These are phyloP conservation scores for Sporothrix brunneoviolacea DNA, from an alignment of 2,329 filamentous ascomycete species.

Conservation along the genomic window DNA sequence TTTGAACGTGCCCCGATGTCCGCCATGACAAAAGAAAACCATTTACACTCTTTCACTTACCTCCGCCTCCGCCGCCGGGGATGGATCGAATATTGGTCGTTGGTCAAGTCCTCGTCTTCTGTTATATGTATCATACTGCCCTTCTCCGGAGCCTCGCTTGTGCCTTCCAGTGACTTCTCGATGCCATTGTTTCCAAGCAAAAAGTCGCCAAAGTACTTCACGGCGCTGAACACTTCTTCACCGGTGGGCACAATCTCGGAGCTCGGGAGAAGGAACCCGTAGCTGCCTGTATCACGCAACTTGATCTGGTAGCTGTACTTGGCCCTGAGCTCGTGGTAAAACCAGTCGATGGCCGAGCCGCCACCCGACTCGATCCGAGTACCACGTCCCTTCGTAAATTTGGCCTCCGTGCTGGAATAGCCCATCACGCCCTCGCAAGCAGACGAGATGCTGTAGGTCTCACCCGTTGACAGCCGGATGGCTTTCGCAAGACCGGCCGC, in stretches of 20 bases:
- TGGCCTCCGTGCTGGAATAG: conserved; percentile 65
- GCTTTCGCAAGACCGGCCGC: conserved; percentile 83
- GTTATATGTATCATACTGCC: background rate
- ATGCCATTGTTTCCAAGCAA: conserved; percentile 64
- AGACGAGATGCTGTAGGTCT: conserved; percentile 69
- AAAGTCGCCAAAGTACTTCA: conserved; percentile 79
- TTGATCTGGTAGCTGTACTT: conserved; percentile 92
- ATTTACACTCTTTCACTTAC: no score
- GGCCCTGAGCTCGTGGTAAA: conserved; percentile 79
- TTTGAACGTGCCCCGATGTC: no score
- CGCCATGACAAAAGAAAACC: background rate
- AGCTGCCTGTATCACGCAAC: conserved; percentile 84
- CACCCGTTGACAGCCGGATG: conserved; percentile 71
- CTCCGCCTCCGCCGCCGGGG: background rate
- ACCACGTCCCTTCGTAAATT: conserved; percentile 62
- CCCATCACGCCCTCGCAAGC: conserved; percentile 75
- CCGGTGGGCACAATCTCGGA: conserved; percentile 86
- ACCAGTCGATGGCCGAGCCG: conserved; percentile 88
- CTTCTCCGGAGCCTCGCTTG: background rate
- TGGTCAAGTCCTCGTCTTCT: background rate
- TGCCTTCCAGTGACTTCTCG: conserved; percentile 32
- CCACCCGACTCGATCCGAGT: conserved; percentile 69
- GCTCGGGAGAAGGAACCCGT: conserved; percentile 83
- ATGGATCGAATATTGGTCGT: background rate
- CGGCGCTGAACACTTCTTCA: conserved; percentile 75